Conservation (phyloP, 140 eudicot genomes). For the Erigeron philadelphicus region DNA sequence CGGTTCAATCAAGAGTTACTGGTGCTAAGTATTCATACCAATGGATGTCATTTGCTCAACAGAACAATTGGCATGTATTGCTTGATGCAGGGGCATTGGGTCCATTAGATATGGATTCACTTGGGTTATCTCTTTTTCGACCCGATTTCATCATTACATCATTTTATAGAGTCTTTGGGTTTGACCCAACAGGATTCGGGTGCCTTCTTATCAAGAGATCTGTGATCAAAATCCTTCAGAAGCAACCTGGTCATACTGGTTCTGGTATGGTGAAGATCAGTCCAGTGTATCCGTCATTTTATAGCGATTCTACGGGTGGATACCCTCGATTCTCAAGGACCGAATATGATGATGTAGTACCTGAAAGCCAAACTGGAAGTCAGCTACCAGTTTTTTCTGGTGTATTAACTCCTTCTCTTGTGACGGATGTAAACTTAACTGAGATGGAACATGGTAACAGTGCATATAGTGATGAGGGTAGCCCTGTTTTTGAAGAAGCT, state of each 20-base stretch:
- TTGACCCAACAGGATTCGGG: slow-evolving; percentile 62
- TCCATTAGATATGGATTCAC: slow-evolving; percentile 66
- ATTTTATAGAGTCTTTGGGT: slow-evolving; percentile 56
- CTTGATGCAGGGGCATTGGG: slow-evolving; percentile 79
- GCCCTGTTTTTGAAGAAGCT: slow-evolving; percentile 71
- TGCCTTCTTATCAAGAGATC: slow-evolving; percentile 60
- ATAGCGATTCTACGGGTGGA: slow-evolving; percentile 36
- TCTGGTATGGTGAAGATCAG: slow-evolving; percentile 59
- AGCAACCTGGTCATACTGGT: slow-evolving; percentile 36
- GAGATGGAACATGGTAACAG: slow-evolving; percentile 55
- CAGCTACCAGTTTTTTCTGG: slow-evolving; percentile 95
- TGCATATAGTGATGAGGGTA: slow-evolving; percentile 15
- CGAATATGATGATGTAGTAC: slow-evolving; percentile 45
- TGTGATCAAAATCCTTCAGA: slow-evolving; percentile 33
- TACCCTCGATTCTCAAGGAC: slow-evolving; percentile 21
- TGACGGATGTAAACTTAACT: slow-evolving; percentile 64
- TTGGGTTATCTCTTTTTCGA: slow-evolving; percentile 58
- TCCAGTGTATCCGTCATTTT: slow-evolving; percentile 38
- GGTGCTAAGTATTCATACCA: slow-evolving; percentile 60
- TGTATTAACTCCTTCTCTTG: slow-evolving; percentile 68
- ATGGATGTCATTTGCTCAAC: slow-evolving; percentile 67
- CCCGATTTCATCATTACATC: slow-evolving; percentile 65
- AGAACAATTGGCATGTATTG: slow-evolving; percentile 67
- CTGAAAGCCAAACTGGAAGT: slow-evolving; percentile 45
- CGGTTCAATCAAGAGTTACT: slow-evolving; percentile 63